These are phyloP conservation scores for Trichophyton mentagrophytes DNA, from an alignment of 2,329 filamentous ascomycete genomes.

Conservation along the genomic window DNA sequence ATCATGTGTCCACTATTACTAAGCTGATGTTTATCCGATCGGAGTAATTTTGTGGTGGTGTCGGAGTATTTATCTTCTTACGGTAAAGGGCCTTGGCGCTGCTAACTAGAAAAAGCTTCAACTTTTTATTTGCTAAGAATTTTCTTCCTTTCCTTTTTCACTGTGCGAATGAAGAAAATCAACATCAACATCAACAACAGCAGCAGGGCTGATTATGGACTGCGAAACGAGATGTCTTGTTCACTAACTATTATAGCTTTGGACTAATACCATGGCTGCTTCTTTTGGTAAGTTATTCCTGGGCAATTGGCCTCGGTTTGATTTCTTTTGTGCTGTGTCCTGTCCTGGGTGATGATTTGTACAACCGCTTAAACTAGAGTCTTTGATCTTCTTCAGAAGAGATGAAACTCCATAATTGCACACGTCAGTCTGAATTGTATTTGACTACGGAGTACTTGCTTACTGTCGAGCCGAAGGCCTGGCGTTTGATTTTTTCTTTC, in stretches of 20 bases:
- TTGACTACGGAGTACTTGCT: not conserved
- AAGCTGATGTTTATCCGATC: not conserved
- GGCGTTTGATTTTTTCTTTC: not conserved
- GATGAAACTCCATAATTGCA: slow-evolving; percentile 64
- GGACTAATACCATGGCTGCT: not conserved
- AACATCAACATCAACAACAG: not conserved
- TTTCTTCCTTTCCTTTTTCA: not conserved
- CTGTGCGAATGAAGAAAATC: not conserved
- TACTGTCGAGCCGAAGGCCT: not conserved
- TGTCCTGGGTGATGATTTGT: slow-evolving; percentile 60
- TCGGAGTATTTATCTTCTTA: not conserved
- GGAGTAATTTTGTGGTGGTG: not conserved
- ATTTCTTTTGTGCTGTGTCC: slow-evolving; percentile 14
- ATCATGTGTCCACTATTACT: not conserved
- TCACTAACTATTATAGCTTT: not conserved
- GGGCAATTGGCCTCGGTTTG: slow-evolving; percentile 8
- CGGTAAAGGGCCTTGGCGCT: not conserved
- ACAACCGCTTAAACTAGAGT: slow-evolving; percentile 87
- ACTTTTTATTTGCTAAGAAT: not conserved
- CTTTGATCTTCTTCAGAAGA: slow-evolving; percentile 66
- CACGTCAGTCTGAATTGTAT: slow-evolving; percentile 73
- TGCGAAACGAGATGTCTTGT: not conserved
- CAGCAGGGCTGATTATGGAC: not conserved
- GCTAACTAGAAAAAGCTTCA: slow-evolving; percentile 1
- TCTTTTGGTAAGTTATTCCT: slow-evolving; percentile 17